Evolutionary conservation across 2,329 filamentous ascomycete genomes (phyloP), one percentile per base, ranked within the genome.

Genomic region (Xylaria sp.): DNA sequence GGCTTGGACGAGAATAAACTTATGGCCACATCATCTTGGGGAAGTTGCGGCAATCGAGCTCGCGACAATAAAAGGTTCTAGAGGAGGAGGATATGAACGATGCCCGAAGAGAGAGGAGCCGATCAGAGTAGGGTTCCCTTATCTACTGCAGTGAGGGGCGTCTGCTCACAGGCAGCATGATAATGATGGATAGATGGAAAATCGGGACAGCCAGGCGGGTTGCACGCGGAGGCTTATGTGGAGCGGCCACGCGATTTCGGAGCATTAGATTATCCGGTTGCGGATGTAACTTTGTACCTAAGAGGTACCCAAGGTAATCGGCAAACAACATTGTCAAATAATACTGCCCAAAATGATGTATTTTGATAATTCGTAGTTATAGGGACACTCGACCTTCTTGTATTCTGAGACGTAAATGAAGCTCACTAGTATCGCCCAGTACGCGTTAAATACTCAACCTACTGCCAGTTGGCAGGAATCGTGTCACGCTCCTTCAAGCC

Each of bases 11-110:
- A n/a, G 32, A 55, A 18, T 37, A n/a, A 51, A 46, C 59, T 37
- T 63, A 63, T 50, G 60, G 58, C 41, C 52, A 54, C 68, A 70
- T 66, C 28, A 50, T 54, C 50, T 51, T 20, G 15, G 20, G 56
- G 41, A 18, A 20, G 20, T 15, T 12, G 12, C 37, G 15, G 37
- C 34, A 23, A 48, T 39, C 25, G 5, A 20, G 55, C 44, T 20
- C 23, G 23, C 48, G 20, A 39, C 18, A 48, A 58, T 51, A 9
- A 23, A 32, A 13, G 56, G 12, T 18, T 25, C 8, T 3, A 28
- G 28, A 25, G n/a, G 20, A 7, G 6, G 5, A 20, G 12, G 6
- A 39, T 6, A 34, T 4, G 44, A 12, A 12, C 1, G 34, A 50
- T 1, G 6, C n/a, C 12, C 2, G 25, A 9, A 39, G 18, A 9